Evolutionary conservation across 2,329 filamentous ascomycete species (phyloP), one percentile per base, ranked within the genome.

Genomic region (Colletotrichum echinochloae): DNA sequence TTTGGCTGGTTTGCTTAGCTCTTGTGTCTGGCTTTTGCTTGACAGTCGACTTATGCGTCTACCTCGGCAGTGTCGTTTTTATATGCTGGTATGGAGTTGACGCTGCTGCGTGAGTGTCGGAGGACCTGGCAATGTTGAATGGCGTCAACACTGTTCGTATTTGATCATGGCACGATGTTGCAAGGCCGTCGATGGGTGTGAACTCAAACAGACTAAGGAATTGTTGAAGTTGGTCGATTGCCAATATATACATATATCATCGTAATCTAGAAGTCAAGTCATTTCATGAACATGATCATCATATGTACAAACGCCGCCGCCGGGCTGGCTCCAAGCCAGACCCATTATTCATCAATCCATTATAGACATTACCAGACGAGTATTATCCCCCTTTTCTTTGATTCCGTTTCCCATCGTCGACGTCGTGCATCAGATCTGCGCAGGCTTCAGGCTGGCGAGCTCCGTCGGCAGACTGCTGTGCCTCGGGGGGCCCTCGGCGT

Each of bases 401-500:
- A n/a, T n/a, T n/a, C 28, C 20, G 46, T 3, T 12, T 44, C 28
- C 39, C 28, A 33, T 41, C 23, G 2, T n/a, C 48, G 23, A 54
- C 46, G 30, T 16, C 33, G 12, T 0, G 23, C 23, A 0, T 67
- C 57, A 71, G 28, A 70, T 70, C 52, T 57, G 68, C 20, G 65
- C 59, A 3, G 68, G 64, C 64, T 52, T 71, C 30, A 68, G 54
- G 37, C 41, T 59, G 35, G 33, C 44, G 52, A 71, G 46, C 68
- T 71, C 68, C 6, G 64, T 71, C 51, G 68, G 68, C 23, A 71
- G 39, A 6, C 64, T 71, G 5, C 64, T 49, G 5, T 71, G 68
- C 46, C 61, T 71, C 57, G 18, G 46, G 0, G 65, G 23, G 30
- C 5, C 28, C 3, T 71, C 68, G 1, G 41, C 52, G 7, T 49